phyloP scores from a whole-genome alignment of 2,329 filamentous ascomycete genomes.

The Diaporthe amygdali region DNA sequence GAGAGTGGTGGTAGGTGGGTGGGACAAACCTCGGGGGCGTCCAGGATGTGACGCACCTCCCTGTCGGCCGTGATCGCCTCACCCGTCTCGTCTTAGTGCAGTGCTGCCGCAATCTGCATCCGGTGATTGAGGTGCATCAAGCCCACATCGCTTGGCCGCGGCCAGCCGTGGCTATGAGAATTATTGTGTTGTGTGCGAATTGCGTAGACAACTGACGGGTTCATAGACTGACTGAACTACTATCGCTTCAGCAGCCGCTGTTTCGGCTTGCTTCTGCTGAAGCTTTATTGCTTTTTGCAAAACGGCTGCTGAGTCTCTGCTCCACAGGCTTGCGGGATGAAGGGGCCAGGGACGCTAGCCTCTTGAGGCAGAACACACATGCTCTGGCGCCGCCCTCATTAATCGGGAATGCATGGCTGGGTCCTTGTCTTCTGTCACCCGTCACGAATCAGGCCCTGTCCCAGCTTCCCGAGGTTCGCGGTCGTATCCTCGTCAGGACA shows the following conservation, averaged over 20 bases:
- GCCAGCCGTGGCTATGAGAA: conserved; percentile 1
- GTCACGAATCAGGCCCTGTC: conserved; percentile 5
- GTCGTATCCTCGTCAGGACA: conserved; percentile 2
- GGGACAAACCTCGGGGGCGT: conserved; percentile 19
- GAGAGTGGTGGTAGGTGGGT: conserved; percentile 7
- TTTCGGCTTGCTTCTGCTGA: background rate
- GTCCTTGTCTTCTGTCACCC: conserved; percentile 9
- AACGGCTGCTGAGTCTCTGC: conserved; percentile 5
- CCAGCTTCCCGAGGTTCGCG: conserved; percentile 18
- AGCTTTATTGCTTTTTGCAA: background rate
- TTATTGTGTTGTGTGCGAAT: background rate
- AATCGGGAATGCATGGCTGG: background rate
- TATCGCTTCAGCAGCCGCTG: background rate
- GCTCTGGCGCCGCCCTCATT: background rate
- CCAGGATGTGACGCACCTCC: conserved; percentile 15
- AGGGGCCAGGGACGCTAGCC: background rate
- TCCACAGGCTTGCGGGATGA: background rate
- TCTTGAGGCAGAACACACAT: background rate
- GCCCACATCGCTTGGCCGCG: conserved; percentile 15
- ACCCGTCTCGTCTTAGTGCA: conserved; percentile 8
- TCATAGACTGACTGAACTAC: background rate
- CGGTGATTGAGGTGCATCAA: conserved; percentile 23
- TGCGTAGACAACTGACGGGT: conserved; percentile 3
- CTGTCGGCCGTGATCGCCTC: conserved; percentile 18
- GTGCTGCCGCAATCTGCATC: conserved; percentile 14